Conservation (phyloP, 345 rosid genomes). For the Leavenworthia alabamica region DNA sequence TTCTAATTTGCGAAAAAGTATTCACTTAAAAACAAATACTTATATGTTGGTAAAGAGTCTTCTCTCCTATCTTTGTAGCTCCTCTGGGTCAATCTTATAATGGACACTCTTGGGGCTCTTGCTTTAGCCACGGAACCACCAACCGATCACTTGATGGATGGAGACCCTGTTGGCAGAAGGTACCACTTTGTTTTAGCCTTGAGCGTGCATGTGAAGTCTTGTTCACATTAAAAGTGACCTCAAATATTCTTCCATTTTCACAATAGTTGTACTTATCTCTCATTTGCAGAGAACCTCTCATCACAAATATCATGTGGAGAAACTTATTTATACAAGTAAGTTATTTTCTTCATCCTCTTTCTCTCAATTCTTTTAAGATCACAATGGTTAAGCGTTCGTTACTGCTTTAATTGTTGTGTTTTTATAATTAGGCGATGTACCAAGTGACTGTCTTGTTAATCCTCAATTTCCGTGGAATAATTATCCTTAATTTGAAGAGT, state of each 20-base stretch:
- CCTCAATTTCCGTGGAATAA: constrained; percentile 66
- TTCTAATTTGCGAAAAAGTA: not conserved
- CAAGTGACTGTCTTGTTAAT: constrained; percentile 73
- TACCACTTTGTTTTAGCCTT: constrained; percentile 22
- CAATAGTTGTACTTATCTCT: not conserved
- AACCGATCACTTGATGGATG: constrained; percentile 76
- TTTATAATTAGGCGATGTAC: constrained; percentile 57
- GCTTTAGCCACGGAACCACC: constrained; percentile 99
- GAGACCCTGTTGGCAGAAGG: constrained; percentile 97
- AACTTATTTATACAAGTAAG: constrained; percentile 84
- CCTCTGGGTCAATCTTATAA: constrained; percentile 96
- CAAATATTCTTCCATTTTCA: not conserved
- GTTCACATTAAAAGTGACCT: not conserved
- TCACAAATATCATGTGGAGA: constrained; percentile 98
- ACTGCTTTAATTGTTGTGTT: not conserved
- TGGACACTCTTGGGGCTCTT: constrained; percentile 98
- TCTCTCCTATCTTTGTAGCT: constrained; percentile 44
- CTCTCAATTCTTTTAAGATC: not conserved
- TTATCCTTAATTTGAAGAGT: constrained; percentile 43
- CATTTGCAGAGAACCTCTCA: constrained; percentile 75
- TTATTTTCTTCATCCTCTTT: not conserved
- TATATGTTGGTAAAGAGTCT: not conserved
- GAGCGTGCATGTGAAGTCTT: not conserved
- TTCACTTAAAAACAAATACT: not conserved
- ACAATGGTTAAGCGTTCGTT: not conserved